Base-by-base conservation (phyloP, 306 rosid genomes). In the Oemleria cerasiformis region DNA sequence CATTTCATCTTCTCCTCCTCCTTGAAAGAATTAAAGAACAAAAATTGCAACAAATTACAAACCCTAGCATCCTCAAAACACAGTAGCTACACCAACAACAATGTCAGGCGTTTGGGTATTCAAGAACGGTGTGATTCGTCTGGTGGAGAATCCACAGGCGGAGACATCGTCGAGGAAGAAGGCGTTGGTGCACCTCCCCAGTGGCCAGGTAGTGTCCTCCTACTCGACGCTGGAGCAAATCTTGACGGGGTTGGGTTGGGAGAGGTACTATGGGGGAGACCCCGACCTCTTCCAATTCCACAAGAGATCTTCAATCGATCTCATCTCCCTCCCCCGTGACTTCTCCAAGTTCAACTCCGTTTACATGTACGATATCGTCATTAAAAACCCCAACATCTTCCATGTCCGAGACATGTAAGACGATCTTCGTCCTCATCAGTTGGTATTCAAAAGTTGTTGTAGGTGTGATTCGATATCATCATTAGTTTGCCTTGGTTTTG, bases 61-160 rank as follows among this genome's bases (percentile, higher is more conserved):
- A 2, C 14, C 9, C 41, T 25, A 36, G 20, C 42, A 19, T 6
- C 20, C 64, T 30, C 20, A 59, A 38, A 59, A 59, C 34, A 14
- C 39, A 30, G 17, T 23, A 56, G 61, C 25, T 56, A 12, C 7
- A 4, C 8, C 8, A 4, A 11, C 8, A 2, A 57, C 14, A 59
- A 59, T 88, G 99, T 81, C 99, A 1, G 99, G 99, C 3, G 99
- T 95, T 56, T 95, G 96, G 99, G 77, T 81, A 17, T 95, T 95
- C 85, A 80, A 81, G 4, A 74, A 91, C 1, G 99, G 99, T 3
- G 97, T 95, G 45, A 74, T 74, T 67, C 86, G 88, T 0, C 78
- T 89, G 36, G 91, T 84, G 53, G 96, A 87, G 45, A 91, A 93
- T 64, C 97, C 95, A 0, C 88, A 86, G 65, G 92, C 81, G 0